Evolutionary conservation across 768 basidiomycete genomes (phyloP), one percentile per base, ranked within the genome.

Genomic region (Amanita subjunquillea): DNA sequence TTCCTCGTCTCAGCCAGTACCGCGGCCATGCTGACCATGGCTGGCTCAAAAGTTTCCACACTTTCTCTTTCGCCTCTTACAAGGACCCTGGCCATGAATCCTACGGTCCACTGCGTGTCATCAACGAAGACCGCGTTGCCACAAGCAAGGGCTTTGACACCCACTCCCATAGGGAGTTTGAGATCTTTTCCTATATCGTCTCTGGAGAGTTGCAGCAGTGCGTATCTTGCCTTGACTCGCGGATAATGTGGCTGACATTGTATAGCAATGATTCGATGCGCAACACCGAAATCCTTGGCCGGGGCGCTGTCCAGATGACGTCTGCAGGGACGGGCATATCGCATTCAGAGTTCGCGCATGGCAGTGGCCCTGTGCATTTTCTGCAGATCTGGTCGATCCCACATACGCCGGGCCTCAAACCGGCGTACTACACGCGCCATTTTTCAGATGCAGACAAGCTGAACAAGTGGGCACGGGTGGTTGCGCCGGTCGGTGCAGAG

Each of bases 61-160:
- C 89, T 0, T 93, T 92, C 63, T 78, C 85, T 1, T 89, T 89
- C 58, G 79, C 85, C 0, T 65, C 67, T 83, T 85, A 62, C 37
- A 73, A 79, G 38, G 83, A 85, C 43, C 56, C 62, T 6, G 50
- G 69, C 1, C 82, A 82, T 57, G 72, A 80, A 42, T 67, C 71
- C 1, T 94, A 80, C 57, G 89, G 93, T 1, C 60, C 79, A 13
- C 77, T 97, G 1, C 80, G 93, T 7, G 89, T 97, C 34, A 84
- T 97, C 66, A 96, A 96, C 69, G 93, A 96, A 66, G 91, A 92
- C 59, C 83, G 89, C n/a, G 87, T 94, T 38, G 76, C 75, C 3
- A 69, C 85, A 5, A 60, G 67, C 15, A 83, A 80, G 15, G 95
- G 95, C 0, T 97, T 97, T 57, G 91, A 89, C 2, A 85, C 83